A percentile compares a stretch with the other conserved stretches of the same genome.
These are phyloP conservation scores for Aureobasidium melanogenum DNA, from an alignment of 2,329 filamentous ascomycete species.

Conservation along the genomic window DNA sequence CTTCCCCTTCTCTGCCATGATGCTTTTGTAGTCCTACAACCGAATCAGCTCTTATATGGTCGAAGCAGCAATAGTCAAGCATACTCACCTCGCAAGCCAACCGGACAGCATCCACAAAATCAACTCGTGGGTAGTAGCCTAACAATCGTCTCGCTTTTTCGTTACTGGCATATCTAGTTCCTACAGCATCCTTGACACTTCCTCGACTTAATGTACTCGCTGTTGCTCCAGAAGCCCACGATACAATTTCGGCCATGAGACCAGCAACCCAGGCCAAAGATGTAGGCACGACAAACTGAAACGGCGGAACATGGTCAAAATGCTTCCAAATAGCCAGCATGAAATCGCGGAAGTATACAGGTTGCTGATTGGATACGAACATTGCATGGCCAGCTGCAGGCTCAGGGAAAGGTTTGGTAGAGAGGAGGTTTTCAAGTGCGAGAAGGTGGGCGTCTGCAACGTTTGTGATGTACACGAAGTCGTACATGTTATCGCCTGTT, in stretches of 20 bases:
- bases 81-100: constrained; percentile 35
- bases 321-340: constrained; percentile 65
- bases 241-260: constrained; percentile 36
- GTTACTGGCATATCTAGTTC: constrained; percentile 45
- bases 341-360: constrained; percentile 88
- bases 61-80: neutral
- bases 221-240: constrained; percentile 35
- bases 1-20: constrained; percentile 12
- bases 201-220: constrained; percentile 43
- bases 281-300: constrained; percentile 40
- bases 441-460: constrained; percentile 74
- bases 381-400: constrained; percentile 71
- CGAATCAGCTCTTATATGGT: neutral
- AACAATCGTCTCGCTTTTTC: constrained; percentile 43
- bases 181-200: constrained; percentile 46
- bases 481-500: constrained; percentile 59
- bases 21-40: constrained; percentile 19
- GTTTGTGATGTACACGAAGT: constrained; percentile 63
- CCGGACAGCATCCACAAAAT: constrained; percentile 43
- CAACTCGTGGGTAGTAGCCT: constrained; percentile 44
- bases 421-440: constrained; percentile 63
- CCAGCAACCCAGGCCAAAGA: constrained; percentile 41
- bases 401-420: constrained; percentile 33
- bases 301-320: constrained; percentile 46
- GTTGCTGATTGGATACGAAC: constrained; percentile 82